These are phyloP conservation scores for Ascodesmis nigricans DNA, from an alignment of 495 filamentous ascomycete species.

Conservation along the genomic window DNA sequence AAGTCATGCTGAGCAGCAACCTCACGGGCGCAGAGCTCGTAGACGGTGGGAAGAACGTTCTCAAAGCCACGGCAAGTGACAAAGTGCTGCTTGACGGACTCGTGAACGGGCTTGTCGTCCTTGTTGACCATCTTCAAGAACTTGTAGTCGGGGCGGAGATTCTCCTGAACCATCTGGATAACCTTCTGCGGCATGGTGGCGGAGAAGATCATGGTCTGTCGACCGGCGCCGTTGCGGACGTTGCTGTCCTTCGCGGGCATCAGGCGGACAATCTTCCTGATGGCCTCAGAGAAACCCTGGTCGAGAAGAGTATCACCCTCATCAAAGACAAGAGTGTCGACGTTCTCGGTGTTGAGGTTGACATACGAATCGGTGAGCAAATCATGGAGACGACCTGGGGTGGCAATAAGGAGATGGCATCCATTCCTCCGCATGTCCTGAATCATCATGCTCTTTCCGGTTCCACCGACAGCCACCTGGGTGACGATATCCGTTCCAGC, in stretches of 20 bases:
- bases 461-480: constrained; percentile 78
- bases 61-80: constrained; percentile 43
- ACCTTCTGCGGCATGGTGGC: constrained; percentile 77
- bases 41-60: constrained; percentile 51
- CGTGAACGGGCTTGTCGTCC: constrained; percentile 65
- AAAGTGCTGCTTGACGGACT: constrained; percentile 56
- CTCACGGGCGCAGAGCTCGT: constrained; percentile 44
- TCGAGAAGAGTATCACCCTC: constrained; percentile 89
- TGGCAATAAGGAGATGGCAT: constrained; percentile 77
- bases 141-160: constrained; percentile 51
- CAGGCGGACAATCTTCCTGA: constrained; percentile 40
- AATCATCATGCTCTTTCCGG: constrained; percentile 43
- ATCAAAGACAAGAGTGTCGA: constrained; percentile 70
- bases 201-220: constrained; percentile 85
- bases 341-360: constrained; percentile 45
- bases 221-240: constrained; percentile 27
- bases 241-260: constrained; percentile 35
- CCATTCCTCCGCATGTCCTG: constrained; percentile 41
- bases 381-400: constrained; percentile 74
- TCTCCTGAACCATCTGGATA: constrained; percentile 46
- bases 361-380: constrained; percentile 46
- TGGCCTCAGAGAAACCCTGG: constrained; percentile 62
- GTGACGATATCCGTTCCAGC: constrained; percentile 45
- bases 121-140: constrained; percentile 63
- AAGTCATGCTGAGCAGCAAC: constrained; percentile 25